These are phyloP conservation scores for Porcisia hertigi DNA, from an alignment of 208 protist species.

Conservation along the genomic window DNA sequence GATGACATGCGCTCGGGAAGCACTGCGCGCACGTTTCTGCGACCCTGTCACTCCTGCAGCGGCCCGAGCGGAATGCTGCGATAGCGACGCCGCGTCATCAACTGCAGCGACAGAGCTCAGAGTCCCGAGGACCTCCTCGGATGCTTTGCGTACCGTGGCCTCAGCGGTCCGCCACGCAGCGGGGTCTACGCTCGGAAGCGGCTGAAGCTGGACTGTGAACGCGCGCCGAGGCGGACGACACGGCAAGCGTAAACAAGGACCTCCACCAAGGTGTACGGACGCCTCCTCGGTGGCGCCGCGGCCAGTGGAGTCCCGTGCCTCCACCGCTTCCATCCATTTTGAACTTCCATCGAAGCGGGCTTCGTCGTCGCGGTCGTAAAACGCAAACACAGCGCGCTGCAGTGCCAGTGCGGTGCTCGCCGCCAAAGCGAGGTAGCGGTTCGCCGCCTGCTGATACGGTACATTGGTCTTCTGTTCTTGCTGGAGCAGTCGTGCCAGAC, in stretches of 20 bases:
- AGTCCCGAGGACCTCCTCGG: slow-evolving; percentile 3
- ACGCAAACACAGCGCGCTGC: slow-evolving; percentile 34
- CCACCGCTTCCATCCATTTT: not conserved
- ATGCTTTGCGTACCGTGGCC: slow-evolving; percentile 18
- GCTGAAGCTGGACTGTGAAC: slow-evolving; percentile 23
- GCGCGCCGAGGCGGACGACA: slow-evolving; percentile 1
- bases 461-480: slow-evolving; percentile 46
- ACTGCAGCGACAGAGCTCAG: not conserved
- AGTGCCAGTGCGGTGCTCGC: slow-evolving; percentile 30
- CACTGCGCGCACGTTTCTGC: slow-evolving; percentile 4
- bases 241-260: too few relatives aligned
- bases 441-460: slow-evolving; percentile 38
- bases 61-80: not conserved
- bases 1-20: not conserved
- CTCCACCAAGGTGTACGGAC: not conserved
- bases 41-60: not conserved
- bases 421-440: slow-evolving; percentile 19
- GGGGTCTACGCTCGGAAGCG: slow-evolving; percentile 27
- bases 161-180: slow-evolving; percentile 21
- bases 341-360: not conserved
- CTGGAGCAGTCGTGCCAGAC: slow-evolving; percentile 23
- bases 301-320: not conserved
- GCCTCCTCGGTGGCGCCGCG: not conserved
- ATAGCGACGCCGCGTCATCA: not conserved
- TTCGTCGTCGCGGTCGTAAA: slow-evolving; percentile 7